These are phyloP conservation scores for Botrytis deweyae DNA, from an alignment of 2,329 filamentous ascomycete species.

Conservation along the genomic window DNA sequence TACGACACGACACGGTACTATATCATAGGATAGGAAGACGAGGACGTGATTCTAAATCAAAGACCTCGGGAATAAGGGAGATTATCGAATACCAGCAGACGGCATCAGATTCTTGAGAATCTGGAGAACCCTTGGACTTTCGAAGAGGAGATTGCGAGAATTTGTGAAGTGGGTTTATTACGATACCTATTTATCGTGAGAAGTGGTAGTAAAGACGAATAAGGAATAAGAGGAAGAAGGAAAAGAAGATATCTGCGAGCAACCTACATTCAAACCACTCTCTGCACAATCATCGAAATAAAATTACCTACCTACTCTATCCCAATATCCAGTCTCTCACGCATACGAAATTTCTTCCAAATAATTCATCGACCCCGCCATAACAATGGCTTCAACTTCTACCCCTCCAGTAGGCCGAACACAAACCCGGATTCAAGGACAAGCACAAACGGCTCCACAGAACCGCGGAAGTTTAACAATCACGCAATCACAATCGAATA, in stretches of 20 bases:
- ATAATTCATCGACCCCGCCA: background rate
- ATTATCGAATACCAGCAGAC: background rate
- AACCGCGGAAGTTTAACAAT: background rate
- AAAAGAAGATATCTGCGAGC: background rate
- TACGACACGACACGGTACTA: background rate
- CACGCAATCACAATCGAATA: background rate
- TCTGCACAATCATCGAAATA: background rate
- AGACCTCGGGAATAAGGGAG: background rate
- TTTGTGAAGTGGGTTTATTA: background rate
- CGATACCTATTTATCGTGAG: background rate
- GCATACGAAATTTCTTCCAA: background rate
- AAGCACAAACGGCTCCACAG: slow-evolving; percentile 1
- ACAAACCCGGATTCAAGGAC: background rate
- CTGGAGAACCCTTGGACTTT: background rate
- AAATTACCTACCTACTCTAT: background rate
- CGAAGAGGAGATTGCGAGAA: background rate
- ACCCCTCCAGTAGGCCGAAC: background rate
- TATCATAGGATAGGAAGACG: background rate
- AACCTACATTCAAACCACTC: background rate
- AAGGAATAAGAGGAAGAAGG: background rate
- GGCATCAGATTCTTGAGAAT: background rate
- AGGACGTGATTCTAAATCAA: background rate
- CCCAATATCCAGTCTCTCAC: background rate
- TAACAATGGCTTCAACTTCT: background rate
- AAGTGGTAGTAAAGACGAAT: background rate